Conservation (phyloP, 305 asterid genomes). For the Fraxinus xanthoxyloides region DNA sequence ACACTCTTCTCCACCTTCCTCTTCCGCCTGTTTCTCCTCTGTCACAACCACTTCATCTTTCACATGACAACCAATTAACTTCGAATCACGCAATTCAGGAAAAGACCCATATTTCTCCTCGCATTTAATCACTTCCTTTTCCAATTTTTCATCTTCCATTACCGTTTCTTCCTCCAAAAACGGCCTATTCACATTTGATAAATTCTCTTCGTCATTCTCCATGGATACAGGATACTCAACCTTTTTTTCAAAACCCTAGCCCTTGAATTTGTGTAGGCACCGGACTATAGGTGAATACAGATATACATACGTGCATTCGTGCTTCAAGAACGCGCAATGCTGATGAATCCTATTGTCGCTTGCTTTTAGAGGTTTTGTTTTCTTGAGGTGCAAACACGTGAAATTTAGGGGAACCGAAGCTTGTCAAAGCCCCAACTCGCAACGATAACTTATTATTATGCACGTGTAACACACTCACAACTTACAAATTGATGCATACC, state of each 20-base stretch:
- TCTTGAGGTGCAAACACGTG: not conserved
- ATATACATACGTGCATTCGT: not conserved
- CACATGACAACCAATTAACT: constrained; percentile 22
- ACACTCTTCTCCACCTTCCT: constrained; percentile 22
- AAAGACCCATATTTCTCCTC: constrained; percentile 36
- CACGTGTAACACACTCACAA: too few species aligned
- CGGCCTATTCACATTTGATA: constrained; percentile 31
- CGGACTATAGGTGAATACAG: not conserved
- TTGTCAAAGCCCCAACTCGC: not conserved
- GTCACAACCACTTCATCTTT: constrained; percentile 18
- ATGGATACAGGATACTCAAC: constrained; percentile 20
- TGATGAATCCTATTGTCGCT: not conserved
- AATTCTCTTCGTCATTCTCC: constrained; percentile 45
- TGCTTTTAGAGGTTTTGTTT: not conserved
- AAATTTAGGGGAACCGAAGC: not conserved
- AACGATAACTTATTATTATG: too few species aligned
- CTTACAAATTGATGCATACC: too few species aligned
- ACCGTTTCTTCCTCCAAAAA: constrained; percentile 20
- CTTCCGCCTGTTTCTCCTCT: constrained; percentile 26
- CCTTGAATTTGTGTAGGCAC: constrained; percentile 32
- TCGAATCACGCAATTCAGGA: constrained; percentile 30
- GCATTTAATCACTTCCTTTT: constrained; percentile 14
- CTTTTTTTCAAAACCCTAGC: constrained; percentile 52
- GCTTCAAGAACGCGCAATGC: not conserved
- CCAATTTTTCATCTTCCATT: constrained; percentile 32